Base-by-base conservation (phyloP, 179 eudicot genomes). In the Sideroxylon spinosum region DNA sequence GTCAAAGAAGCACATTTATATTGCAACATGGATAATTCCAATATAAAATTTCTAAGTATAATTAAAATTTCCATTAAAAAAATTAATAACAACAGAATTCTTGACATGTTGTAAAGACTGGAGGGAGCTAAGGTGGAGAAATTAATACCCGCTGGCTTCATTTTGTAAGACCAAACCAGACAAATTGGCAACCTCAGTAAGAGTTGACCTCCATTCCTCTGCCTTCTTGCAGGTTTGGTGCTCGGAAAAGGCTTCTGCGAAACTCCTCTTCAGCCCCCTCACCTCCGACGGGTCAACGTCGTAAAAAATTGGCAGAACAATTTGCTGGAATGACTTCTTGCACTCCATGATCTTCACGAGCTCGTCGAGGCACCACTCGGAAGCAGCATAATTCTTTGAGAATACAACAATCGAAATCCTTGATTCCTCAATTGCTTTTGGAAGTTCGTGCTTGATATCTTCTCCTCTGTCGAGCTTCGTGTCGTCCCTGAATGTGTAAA, bases 291-390 rank as follows among this genome's bases (percentile, higher is more conserved):
- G n/a, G n/a, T n/a, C n/a, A n/a, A n/a, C n/a, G n/a, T n/a, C n/a
- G n/a, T n/a, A n/a, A n/a, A n/a, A n/a, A n/a, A n/a, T n/a, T n/a
- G n/a, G n/a, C n/a, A n/a, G n/a, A n/a, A n/a, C n/a, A n/a, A 73
- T 55, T 8, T 73, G 63, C 19, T 29, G 46, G 46, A 55, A 25
- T 2, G 23, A 44, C 49, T 48, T 69, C 76, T 29, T 55, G 50
- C 64, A 56, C 49, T 73, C 49, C 64, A 73, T 28, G 25, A 73
- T 73, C 50, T 56, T 17, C 76, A 73, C 76, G 29, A 73, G 76
- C 48, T 71, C 75, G 13, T 71, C 75, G 26, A 71, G 75, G 62
- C 75, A n/a, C n/a, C n/a, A n/a, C n/a, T n/a, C n/a, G n/a, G n/a
- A n/a, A n/a, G n/a, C n/a, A n/a, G n/a, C n/a, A 19, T 71, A 71